phyloP scores from a whole-genome alignment of 2,329 filamentous ascomycete genomes.

The Diaporthe sp. region DNA sequence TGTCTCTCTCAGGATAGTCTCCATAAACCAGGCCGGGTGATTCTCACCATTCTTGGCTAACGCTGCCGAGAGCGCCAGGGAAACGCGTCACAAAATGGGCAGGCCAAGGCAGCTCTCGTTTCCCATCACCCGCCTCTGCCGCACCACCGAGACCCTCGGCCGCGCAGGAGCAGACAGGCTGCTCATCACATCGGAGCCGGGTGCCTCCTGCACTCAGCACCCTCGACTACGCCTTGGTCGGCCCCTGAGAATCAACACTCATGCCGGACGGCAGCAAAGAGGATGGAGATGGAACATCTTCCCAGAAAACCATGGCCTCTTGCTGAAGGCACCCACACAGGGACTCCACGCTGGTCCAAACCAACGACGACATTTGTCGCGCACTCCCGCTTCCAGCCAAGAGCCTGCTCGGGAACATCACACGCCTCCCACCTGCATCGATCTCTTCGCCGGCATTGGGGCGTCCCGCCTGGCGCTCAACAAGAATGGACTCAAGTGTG shows the following conservation, averaged over 20 bases:
- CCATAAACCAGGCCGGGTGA: background rate
- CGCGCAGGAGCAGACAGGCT: background rate
- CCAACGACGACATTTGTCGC: background rate
- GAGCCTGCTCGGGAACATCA: background rate
- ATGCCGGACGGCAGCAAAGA: background rate
- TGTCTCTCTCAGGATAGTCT: background rate
- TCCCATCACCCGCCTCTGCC: background rate
- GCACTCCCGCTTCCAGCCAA: background rate
- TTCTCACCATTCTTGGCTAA: background rate
- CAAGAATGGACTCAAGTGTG: background rate
- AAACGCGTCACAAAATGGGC: background rate
- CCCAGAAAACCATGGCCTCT: background rate
- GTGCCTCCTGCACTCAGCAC: background rate
- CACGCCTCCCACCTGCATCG: background rate
- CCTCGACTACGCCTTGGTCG: background rate
- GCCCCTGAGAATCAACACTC: background rate
- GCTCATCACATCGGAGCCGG: background rate
- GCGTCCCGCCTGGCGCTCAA: background rate
- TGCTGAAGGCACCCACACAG: background rate
- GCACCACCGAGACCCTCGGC: background rate
- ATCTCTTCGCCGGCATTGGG: background rate
- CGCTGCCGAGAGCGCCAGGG: background rate
- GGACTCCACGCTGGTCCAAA: background rate
- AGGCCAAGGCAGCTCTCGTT: background rate
- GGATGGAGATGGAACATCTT: background rate